Conservation (phyloP, 2,329 filamentous ascomycete species). For the Xylaria sp. region DNA sequence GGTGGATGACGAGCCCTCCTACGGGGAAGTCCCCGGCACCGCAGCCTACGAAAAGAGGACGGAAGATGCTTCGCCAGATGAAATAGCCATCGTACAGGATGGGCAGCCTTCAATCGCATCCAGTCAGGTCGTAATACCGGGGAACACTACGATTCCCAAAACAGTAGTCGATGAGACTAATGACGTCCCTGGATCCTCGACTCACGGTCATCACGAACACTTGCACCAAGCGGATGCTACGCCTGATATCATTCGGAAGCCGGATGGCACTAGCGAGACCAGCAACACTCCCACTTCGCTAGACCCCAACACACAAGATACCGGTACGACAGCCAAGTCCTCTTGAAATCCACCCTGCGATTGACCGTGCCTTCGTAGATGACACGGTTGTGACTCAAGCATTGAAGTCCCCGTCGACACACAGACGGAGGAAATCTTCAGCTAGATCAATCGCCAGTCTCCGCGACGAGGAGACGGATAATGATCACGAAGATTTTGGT, state of each 20-base stretch:
- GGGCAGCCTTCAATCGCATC: slow-evolving; percentile 36
- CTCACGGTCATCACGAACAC: slow-evolving; percentile 50
- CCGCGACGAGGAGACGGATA: slow-evolving; percentile 39
- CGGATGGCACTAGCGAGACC: slow-evolving; percentile 47
- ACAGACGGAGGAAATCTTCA: slow-evolving; percentile 40
- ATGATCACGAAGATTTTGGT: slow-evolving; percentile 56
- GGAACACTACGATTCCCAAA: slow-evolving; percentile 52
- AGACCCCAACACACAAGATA: slow-evolving; percentile 41
- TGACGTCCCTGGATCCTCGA: slow-evolving; percentile 51
- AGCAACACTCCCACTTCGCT: slow-evolving; percentile 36
- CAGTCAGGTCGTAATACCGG: slow-evolving; percentile 41
- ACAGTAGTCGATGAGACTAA: slow-evolving; percentile 60
- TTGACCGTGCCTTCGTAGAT: slow-evolving; percentile 47
- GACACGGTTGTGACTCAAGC: slow-evolving; percentile 37
- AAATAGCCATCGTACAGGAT: slow-evolving; percentile 58
- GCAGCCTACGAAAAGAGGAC: slow-evolving; percentile 61
- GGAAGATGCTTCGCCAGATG: slow-evolving; percentile 64
- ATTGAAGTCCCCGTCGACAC: slow-evolving; percentile 36
- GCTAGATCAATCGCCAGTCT: slow-evolving; percentile 36
- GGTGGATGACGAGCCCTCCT: slow-evolving; percentile 61
- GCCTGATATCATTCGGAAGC: slow-evolving; percentile 55
- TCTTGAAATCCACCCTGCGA: slow-evolving; percentile 44
- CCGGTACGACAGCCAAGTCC: slow-evolving; percentile 46
- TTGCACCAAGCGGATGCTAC: slow-evolving; percentile 57
- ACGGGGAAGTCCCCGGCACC: slow-evolving; percentile 67